Evolutionary conservation across 345 rosid genomes (phyloP).

Genomic region (Hypericum perforatum): DNA sequence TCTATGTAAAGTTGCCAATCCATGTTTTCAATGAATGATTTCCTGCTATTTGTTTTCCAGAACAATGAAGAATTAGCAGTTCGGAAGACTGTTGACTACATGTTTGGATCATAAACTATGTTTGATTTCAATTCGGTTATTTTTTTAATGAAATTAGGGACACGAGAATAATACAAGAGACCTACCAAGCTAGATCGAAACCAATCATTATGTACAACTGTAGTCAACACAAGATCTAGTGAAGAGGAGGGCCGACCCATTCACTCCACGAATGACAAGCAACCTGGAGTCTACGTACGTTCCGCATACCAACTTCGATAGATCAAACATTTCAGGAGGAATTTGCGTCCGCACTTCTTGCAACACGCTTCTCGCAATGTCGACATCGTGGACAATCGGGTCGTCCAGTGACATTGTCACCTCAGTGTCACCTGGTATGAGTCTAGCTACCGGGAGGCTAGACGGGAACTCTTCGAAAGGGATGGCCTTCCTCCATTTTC

Average conservation of each 20-base stretch:
- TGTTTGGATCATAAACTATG: no score
- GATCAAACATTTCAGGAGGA: slow-evolving; percentile 82
- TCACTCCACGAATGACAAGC: slow-evolving; percentile 67
- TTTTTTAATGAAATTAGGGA: no score
- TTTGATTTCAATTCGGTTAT: no score
- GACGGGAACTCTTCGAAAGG: slow-evolving; percentile 77
- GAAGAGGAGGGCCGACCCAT: slow-evolving; percentile 73
- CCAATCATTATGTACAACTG: slow-evolving; percentile 9
- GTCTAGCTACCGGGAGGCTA: slow-evolving; percentile 79
- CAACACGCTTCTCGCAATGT: slow-evolving; percentile 38
- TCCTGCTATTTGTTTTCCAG: no score
- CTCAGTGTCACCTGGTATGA: slow-evolving; percentile 46
- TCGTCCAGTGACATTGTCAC: slow-evolving; percentile 39
- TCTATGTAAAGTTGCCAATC: no score
- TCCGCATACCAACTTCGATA: slow-evolving; percentile 74
- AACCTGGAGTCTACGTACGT: slow-evolving; percentile 67
- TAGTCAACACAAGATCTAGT: slow-evolving; percentile 37
- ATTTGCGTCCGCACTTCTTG: slow-evolving; percentile 61
- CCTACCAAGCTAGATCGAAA: background rate
- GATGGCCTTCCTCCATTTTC: slow-evolving; percentile 61
- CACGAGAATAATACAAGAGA: background rate
- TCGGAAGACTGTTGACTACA: no score
- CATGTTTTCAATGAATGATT: no score
- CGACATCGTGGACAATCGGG: slow-evolving; percentile 28
- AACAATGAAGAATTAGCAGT: no score